Evolutionary conservation across 2,329 filamentous ascomycete genomes (phyloP).

Genomic region (Monosporascus ibericus): DNA sequence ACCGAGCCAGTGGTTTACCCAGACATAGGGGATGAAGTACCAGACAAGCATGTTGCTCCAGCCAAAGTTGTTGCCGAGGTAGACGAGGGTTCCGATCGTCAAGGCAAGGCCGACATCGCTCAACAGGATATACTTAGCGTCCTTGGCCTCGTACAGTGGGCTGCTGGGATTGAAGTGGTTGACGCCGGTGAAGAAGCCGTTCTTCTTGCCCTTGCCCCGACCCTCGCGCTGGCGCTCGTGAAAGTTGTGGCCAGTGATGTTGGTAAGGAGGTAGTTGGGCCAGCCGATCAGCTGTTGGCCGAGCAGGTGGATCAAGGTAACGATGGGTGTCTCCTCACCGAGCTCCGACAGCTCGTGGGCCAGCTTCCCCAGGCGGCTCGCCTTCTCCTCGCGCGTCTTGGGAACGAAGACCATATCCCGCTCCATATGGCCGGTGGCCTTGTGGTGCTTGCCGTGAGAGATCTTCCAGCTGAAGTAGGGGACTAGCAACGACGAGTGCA

Average conservation of each 20-base stretch:
- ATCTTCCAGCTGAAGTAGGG: constrained; percentile 99
- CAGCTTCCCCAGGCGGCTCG: constrained; percentile 65
- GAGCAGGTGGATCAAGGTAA: constrained; percentile 68
- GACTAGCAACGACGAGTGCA: constrained; percentile 82
- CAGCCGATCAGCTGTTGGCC: constrained; percentile 87
- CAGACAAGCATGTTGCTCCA: constrained; percentile 84
- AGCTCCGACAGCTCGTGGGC: constrained; percentile 82
- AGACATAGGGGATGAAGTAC: constrained; percentile 93
- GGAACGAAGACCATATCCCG: constrained; percentile 99
- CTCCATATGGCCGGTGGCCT: constrained; percentile 94
- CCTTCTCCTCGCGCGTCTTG: constrained; percentile 77
- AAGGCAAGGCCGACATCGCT: constrained; percentile 78
- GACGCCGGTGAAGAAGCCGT: constrained; percentile 73
- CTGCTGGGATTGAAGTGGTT: constrained; percentile 92
- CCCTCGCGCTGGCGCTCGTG: constrained; percentile 89
- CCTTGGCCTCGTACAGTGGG: constrained; percentile 86
- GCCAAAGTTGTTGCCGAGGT: constrained; percentile 71
- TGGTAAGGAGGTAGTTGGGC: constrained; percentile 85
- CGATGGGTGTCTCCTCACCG: constrained; percentile 88
- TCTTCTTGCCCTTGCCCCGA: constrained; percentile 85
- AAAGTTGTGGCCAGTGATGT: constrained; percentile 94
- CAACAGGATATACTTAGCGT: constrained; percentile 78
- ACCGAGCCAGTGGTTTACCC: constrained; percentile 99
- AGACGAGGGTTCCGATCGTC: constrained; percentile 54
- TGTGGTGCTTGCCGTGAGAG: constrained; percentile 99